Evolutionary conservation across 2,329 filamentous ascomycete species (phyloP), one percentile per base, ranked within the genome.

Genomic region (Fusarium nisikadoi): DNA sequence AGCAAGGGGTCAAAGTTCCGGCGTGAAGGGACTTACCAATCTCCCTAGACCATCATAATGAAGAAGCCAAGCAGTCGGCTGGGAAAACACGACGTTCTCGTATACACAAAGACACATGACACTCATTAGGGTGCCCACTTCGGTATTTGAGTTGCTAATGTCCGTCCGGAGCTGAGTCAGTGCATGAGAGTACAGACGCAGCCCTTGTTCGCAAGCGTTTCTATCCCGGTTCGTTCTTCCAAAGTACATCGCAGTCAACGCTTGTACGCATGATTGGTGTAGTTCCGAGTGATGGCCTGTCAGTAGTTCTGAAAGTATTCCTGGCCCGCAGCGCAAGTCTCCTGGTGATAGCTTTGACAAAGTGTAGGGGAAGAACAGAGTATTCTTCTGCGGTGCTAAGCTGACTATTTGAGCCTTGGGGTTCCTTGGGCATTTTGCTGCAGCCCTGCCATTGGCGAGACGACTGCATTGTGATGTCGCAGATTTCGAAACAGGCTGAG

Each of bases 21-120:
- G 3, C 6, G 5, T 39, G 14, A 13, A 6, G 8, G 3, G 11
- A 31, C 67, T 4, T 43, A 67, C 68, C 6, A 70, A 13, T 62
- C 46, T 71, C 2, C 61, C 68, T 12, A 71, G 16, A 1, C 68
- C 68, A 20, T 70, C 67, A 29, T 70, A 70, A 29, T 70, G 68
- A 12, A 70, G 52, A 5, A 70, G 68, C 68, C 68, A 70, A 3
- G 68, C 68, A 11, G 38, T 67, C 4, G 68, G 67, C 6, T 70
- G 68, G 9, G 68, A 70, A 16, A 70, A 71, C 0, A 62, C 54
- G 2, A 70, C 31, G 1, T 71, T 70, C 20, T 70, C 68, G 20
- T 70, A 71, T 5, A 70, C 45, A 6, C 68, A 70, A 29, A 71
- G 68, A 42, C 68, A 70, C 42, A 70, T 25, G 9, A 70, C 50